Evolutionary conservation across 2,329 filamentous ascomycete species (phyloP), one percentile per base, ranked within the genome.

Genomic region (Tympanopsis confertula): DNA sequence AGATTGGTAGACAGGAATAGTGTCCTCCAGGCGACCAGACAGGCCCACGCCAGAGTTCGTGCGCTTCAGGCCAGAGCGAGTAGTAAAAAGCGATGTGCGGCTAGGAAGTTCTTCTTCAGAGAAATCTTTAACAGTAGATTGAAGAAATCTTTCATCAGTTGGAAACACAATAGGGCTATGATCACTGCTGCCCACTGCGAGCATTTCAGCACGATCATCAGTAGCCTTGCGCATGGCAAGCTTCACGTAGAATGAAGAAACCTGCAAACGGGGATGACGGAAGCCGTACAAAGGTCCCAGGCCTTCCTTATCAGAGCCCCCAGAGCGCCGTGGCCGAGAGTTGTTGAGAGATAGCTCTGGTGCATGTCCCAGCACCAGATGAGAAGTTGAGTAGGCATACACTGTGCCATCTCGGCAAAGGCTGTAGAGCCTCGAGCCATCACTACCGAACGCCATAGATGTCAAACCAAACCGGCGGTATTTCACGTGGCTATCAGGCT

Each of bases 311-410:
- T 60, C 52, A 36, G 53, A 51, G 5, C 58, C 59, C 14, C 58
- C 58, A n/a, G 54, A 53, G 32, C 60, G 54, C 35, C 58, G 53
- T 14, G 57, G 54, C 18, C 50, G 49, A 40, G 46, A 45, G 44
- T 58, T 56, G 40, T 58, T 54, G 19, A 56, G 38, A 2, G 59
- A 59, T 22, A 77, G 60, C 45, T 78, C 74, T 4, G 74, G 71
- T 2, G 70, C 70, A 44, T 66, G 61, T 15, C 76, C 76, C 4
- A 78, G 61, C 13, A 78, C 63, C 24, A 81, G 61, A 46, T 80
- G 75, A n/a, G 68, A 69, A 5, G 74, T 78, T 1, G 71, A 74
- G 50, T 80, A 79, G 4, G 73, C 69, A 46, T 81, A 81, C 7
- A 80, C 61, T 2, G 72, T 77, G 42, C 72, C 73, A 50, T 81